Base-by-base conservation (phyloP, 2,329 filamentous ascomycete genomes). In the Colletotrichum sublineola region DNA sequence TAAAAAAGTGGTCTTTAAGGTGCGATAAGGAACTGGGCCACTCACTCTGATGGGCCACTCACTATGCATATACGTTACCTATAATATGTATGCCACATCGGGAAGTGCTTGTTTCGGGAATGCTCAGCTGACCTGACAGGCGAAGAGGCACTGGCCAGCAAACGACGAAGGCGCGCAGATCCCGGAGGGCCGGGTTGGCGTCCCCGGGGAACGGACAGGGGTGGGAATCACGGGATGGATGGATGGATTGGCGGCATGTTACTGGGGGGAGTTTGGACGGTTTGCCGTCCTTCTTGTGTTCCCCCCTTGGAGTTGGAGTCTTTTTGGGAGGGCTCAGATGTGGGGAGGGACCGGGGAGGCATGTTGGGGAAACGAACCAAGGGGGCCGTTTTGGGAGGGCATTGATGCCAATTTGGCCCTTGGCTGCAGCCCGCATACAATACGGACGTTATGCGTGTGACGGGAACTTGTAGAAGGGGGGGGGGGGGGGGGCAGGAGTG, bases 61-160 rank as follows among this genome's bases (percentile, higher is more conserved):
- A n/a, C n/a, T n/a, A n/a, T n/a, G n/a, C n/a, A n/a, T n/a, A n/a
- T n/a, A n/a, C n/a, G n/a, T n/a, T n/a, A 24, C 24, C 24, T 24
- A 24, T 24, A 24, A 24, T 24, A 20, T 20, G 18, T 20, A 20
- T 20, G 15, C 42, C 42, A 20, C 6, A 44, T 46, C 44, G 44
- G 44, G 44, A 46, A 46, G 44, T 46, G 18, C 44, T 46, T 66
- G 62, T 70, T 60, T 66, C 48, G 64, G 62, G 62, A 46, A 33
- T 60, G 67, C 67, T 67, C 67, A 70, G 68, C 63, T 67, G 68
- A 67, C 61, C 44, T 55, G 52, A 2, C 52, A 2, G 52, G n/a
- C 14, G 8, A 46, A n/a, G 29, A 8, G 15, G 31, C 52, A 55
- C 52, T n/a, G 52, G 52, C 52, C 18, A 29, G 29, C 50, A 24